These are phyloP conservation scores for Postia placenta DNA, from an alignment of 768 basidiomycete genomes.

Conservation along the genomic window DNA sequence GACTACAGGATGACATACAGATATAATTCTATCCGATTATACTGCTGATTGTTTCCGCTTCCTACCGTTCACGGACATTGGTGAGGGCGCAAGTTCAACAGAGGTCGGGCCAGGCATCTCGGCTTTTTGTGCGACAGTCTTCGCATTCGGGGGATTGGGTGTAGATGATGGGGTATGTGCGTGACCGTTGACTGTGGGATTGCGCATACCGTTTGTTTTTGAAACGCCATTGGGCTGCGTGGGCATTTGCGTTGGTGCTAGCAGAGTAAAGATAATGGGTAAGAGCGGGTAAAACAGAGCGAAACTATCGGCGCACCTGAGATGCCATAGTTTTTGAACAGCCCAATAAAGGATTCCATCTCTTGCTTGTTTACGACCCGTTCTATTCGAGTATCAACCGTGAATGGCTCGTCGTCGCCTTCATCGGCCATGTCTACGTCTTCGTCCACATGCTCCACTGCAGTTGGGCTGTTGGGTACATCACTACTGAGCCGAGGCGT, in stretches of 20 bases:
- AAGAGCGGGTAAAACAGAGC: neutral
- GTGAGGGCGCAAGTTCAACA: too few species aligned
- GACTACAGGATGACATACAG: conserved; percentile 3
- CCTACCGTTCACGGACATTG: conserved; percentile 34
- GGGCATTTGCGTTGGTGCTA: neutral
- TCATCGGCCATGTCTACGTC: conserved; percentile 25
- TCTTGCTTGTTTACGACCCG: conserved; percentile 45
- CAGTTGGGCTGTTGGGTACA: conserved; percentile 8
- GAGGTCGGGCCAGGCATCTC: too few species aligned
- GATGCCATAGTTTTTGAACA: conserved; percentile 54
- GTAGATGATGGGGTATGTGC: conserved; percentile 6
- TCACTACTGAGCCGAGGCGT: conserved; percentile 23
- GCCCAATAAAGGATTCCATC: conserved; percentile 49
- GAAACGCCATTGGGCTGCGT: conserved; percentile 7
- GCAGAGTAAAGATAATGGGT: neutral
- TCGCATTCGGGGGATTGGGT: conserved; percentile 2
- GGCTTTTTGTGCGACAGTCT: conserved; percentile 5
- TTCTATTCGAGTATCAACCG: conserved; percentile 21
- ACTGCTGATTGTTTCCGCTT: conserved; percentile 50
- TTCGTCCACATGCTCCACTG: conserved; percentile 23
- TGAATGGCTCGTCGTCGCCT: conserved; percentile 7
- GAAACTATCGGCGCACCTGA: conserved; percentile 25
- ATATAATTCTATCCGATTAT: conserved; percentile 10
- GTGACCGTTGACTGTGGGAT: conserved; percentile 11
- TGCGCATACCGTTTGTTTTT: conserved; percentile 14